These are phyloP conservation scores for Podospora pseudopauciseta DNA, from an alignment of 495 filamentous ascomycete genomes.

Conservation along the genomic window DNA sequence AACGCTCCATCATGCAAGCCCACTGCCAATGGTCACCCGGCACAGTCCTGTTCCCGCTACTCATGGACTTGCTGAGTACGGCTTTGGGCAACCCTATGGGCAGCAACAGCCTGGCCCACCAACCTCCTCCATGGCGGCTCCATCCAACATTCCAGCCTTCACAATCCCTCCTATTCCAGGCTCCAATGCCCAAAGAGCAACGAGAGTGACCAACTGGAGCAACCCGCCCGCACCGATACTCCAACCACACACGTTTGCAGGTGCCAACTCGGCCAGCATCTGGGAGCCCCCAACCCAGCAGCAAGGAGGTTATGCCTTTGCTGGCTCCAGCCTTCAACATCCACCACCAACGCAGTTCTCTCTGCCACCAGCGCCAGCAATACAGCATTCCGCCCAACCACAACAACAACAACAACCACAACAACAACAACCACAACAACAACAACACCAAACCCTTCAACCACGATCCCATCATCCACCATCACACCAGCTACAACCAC, in stretches of 20 bases:
- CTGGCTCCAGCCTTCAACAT: neutral
- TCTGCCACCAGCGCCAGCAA: neutral
- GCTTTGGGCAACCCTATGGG: neutral
- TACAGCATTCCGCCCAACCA: neutral
- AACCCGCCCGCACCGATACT: slow-evolving; percentile 51
- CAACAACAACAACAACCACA: neutral
- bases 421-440: neutral
- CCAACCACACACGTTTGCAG: slow-evolving; percentile 38
- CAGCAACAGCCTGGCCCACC: slow-evolving; percentile 10
- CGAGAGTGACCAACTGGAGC: slow-evolving; percentile 42
- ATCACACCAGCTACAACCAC: neutral
- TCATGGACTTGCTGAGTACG: slow-evolving; percentile 5
- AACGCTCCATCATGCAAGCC: slow-evolving; percentile 20
- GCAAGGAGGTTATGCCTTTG: slow-evolving; percentile 9
- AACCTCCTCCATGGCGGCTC: slow-evolving; percentile 17
- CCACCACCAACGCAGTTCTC: neutral
- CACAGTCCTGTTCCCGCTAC: slow-evolving; percentile 1
- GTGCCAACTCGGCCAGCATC: slow-evolving; percentile 11
- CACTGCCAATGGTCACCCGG: slow-evolving; percentile 7
- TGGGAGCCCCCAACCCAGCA: slow-evolving; percentile 18
- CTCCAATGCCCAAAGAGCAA: slow-evolving; percentile 19
- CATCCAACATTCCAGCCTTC: slow-evolving; percentile 26
- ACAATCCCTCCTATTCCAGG: slow-evolving; percentile 36
- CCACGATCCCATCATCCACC: neutral
- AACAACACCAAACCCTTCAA: neutral